Evolutionary conservation across 768 basidiomycete species (phyloP).

Genomic region (Pleurotus ostreatus): DNA sequence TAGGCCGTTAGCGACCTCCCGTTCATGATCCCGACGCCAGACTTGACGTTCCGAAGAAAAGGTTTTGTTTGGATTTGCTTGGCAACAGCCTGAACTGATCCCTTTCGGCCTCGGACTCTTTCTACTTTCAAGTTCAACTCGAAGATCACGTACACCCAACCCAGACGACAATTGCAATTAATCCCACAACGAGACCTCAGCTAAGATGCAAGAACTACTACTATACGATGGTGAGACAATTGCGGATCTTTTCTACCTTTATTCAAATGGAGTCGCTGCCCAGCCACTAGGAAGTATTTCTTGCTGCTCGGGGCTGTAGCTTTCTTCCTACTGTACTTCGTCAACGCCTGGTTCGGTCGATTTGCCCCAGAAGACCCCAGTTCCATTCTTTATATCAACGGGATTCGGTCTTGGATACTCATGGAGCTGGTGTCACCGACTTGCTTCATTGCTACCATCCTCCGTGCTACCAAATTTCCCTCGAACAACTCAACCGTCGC

Average conservation of each 20-base stretch:
- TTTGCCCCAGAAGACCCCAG: constrained; percentile 45
- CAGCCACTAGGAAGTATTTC: constrained; percentile 35
- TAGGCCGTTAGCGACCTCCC: constrained; percentile 8
- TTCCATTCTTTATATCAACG: constrained; percentile 4
- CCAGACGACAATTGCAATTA: too few relatives aligned
- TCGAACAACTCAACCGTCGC: constrained; percentile 19
- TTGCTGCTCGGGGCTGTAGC: constrained; percentile 33
- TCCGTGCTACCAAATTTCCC: constrained; percentile 43
- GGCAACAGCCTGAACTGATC: not conserved
- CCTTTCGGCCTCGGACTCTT: not conserved
- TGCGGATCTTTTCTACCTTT: too few relatives aligned
- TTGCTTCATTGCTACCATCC: constrained; percentile 46
- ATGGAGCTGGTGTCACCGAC: constrained; percentile 72
- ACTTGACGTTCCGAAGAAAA: not conserved
- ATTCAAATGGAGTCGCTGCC: too few relatives aligned
- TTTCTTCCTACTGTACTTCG: constrained; percentile 37
- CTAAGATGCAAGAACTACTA: too few relatives aligned
- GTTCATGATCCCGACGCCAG: not conserved
- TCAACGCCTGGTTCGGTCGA: constrained; percentile 81
- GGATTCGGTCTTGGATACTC: constrained; percentile 59
- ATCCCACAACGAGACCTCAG: too few relatives aligned
- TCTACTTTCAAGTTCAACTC: too few relatives aligned
- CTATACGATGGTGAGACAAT: too few relatives aligned
- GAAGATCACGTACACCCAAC: too few relatives aligned
- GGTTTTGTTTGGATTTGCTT: not conserved